Percentiles rank a stretch among this genome's conserved stretches.
Evolutionary conservation across 805 yeast species (phyloP).

Genomic region (Blastobotrys terrestris): DNA sequence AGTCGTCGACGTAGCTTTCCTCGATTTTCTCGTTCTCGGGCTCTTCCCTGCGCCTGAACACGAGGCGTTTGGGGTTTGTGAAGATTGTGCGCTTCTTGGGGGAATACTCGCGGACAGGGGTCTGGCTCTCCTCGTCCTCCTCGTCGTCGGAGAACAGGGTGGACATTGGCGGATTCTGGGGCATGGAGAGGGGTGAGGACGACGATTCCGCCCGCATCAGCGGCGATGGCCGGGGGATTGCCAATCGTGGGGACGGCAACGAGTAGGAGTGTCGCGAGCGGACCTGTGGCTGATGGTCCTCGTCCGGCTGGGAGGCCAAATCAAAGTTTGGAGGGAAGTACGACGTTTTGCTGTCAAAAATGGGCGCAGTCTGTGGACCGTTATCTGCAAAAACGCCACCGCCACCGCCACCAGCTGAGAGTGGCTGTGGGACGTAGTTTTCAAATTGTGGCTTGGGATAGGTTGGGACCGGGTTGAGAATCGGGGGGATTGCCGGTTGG

Average conservation of each 20-base stretch:
- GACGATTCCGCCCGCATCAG: not conserved
- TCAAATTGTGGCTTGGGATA: not conserved
- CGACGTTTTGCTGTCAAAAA: not conserved
- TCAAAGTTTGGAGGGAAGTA: not conserved
- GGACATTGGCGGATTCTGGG: not conserved
- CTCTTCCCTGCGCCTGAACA: conserved; percentile 6
- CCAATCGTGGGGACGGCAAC: not conserved
- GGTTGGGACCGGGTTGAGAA: conserved; percentile 1
- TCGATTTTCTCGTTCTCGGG: not conserved
- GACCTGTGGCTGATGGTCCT: not conserved
- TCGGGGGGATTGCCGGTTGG: conserved; percentile 2
- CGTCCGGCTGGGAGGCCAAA: not conserved
- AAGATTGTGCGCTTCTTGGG: not conserved
- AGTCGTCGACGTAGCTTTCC: conserved; percentile 11
- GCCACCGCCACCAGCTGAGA: not conserved
- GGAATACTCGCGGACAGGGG: not conserved
- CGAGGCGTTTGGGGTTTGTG: not conserved
- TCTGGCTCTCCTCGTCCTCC: not conserved
- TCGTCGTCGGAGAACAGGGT: not conserved
- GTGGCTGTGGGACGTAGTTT: not conserved
- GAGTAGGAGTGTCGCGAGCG: not conserved
- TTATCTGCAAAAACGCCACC: not conserved
- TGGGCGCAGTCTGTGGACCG: not conserved
- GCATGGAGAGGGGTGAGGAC: not conserved
- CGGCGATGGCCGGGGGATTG: not conserved